Conservation (phyloP, 164 flowering plant genomes). For the Platanus orientalis region DNA sequence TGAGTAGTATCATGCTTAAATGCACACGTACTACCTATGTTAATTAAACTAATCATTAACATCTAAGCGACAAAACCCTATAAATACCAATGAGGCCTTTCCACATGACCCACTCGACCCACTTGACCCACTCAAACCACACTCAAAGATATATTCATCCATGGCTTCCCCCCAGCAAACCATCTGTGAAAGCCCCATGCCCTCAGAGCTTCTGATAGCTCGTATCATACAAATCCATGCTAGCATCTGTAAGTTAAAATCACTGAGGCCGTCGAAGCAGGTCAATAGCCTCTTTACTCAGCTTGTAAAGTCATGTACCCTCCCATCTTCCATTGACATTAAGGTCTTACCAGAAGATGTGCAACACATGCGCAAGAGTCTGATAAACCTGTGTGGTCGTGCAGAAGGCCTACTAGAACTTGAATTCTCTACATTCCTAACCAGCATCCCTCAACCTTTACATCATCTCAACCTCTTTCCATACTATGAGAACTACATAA, state of each 20-base stretch:
- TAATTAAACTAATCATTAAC: too few species aligned
- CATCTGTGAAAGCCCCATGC: conserved; percentile 14
- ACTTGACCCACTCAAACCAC: not conserved
- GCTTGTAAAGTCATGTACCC: conserved; percentile 39
- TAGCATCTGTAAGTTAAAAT: conserved; percentile 37
- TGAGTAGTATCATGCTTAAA: too few species aligned
- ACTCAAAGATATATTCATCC: not conserved
- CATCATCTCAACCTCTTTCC: conserved; percentile 45
- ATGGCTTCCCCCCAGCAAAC: conserved; percentile 36
- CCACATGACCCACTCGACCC: not conserved
- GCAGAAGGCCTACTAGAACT: conserved; percentile 53
- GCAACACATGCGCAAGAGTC: conserved; percentile 34
- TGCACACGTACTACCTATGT: too few species aligned
- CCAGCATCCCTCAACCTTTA: conserved; percentile 27
- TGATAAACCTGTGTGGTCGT: conserved; percentile 36
- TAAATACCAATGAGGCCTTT: not conserved
- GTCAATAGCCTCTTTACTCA: conserved; percentile 43
- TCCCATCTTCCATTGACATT: conserved; percentile 37
- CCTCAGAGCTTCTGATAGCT: conserved; percentile 27
- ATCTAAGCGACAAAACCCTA: not conserved
- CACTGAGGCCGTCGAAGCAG: conserved; percentile 40
- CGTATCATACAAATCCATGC: conserved; percentile 31
- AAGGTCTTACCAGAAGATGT: conserved; percentile 16
- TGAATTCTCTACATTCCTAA: conserved; percentile 35
- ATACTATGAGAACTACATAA: conserved; percentile 48